These are phyloP conservation scores for Dioszegia crocea DNA, from an alignment of 768 basidiomycete genomes.

Conservation along the genomic window DNA sequence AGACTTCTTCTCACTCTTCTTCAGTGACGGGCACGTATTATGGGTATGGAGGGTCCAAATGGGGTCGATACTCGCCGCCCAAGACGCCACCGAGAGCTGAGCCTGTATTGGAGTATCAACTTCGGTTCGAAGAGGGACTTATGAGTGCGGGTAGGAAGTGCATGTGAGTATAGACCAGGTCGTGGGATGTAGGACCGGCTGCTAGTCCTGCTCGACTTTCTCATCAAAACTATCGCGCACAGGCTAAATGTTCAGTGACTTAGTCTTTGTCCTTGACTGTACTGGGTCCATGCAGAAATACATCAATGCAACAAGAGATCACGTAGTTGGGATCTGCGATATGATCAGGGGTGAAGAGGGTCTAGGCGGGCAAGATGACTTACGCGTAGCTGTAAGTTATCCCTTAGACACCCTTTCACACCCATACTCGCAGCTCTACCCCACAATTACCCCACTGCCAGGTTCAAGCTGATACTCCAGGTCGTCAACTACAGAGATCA, in stretches of 20 bases:
- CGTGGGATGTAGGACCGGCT: not conserved
- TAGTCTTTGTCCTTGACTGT: conserved; percentile 93
- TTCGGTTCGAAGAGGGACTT: conserved; percentile 24
- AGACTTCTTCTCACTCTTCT: conserved; percentile 17
- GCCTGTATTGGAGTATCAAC: conserved; percentile 27
- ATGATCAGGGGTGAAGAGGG: conserved; percentile 92
- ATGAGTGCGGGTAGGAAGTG: conserved; percentile 25
- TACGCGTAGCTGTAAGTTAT: conserved; percentile 62
- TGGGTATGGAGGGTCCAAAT: conserved; percentile 9
- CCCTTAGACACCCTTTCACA: no score
- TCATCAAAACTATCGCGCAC: no score
- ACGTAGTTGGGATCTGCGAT: conserved; percentile 91
- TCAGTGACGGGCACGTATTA: conserved; percentile 14
- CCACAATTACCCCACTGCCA: not conserved
- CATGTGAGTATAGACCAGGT: conserved; percentile 27
- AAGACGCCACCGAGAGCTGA: conserved; percentile 14
- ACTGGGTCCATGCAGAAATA: conserved; percentile 59
- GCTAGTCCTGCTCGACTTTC: no score
- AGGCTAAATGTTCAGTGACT: conserved; percentile 54
- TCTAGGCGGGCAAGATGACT: conserved; percentile 78
- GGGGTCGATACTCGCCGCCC: conserved; percentile 13
- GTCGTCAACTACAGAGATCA: conserved; percentile 94
- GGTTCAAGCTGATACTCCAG: conserved; percentile 41
- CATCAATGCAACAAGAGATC: conserved; percentile 68
- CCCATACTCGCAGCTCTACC: no score